These are phyloP conservation scores for Colletotrichum graminicola DNA, from an alignment of 2,329 filamentous ascomycete genomes.

Conservation along the genomic window DNA sequence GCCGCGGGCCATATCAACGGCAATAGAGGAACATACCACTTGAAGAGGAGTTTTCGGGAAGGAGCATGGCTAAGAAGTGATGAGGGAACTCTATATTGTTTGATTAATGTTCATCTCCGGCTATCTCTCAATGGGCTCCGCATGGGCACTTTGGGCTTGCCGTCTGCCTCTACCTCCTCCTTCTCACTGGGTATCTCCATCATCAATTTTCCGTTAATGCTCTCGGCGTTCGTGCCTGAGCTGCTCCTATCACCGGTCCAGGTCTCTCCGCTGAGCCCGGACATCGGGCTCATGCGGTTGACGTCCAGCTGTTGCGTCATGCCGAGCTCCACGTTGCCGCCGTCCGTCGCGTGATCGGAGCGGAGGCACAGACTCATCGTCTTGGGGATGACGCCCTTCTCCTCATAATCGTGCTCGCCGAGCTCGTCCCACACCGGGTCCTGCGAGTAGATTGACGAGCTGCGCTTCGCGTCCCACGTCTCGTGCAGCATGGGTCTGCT, in stretches of 20 bases:
- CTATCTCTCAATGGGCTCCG: conserved; percentile 12
- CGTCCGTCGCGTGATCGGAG: conserved; percentile 44
- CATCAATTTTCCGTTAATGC: background rate
- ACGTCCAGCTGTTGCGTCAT: conserved; percentile 49
- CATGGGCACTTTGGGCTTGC: conserved; percentile 14
- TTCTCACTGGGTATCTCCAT: conserved; percentile 26
- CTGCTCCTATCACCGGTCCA: conserved; percentile 19
- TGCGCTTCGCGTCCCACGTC: conserved; percentile 27
- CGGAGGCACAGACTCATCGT: conserved; percentile 31
- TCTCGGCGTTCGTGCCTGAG: background rate
- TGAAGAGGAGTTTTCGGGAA: background rate
- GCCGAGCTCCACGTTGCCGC: conserved; percentile 47
- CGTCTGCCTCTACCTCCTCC: background rate
- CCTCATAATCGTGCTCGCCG: background rate
- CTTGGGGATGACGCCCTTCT: conserved; percentile 37
- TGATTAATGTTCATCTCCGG: conserved; percentile 4
- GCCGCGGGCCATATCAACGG: background rate
- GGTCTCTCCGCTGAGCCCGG: conserved; percentile 43
- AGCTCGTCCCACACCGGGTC: conserved; percentile 19
- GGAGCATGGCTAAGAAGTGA: background rate
- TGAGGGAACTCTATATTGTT: background rate
- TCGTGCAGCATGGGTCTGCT: conserved; percentile 29
- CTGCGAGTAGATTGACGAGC: conserved; percentile 37
- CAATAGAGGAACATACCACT: background rate
- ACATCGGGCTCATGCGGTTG: conserved; percentile 46